Percentiles rank a stretch among this genome's conserved stretches.
Evolutionary conservation across 2,329 filamentous ascomycete genomes (phyloP).

Genomic region (Fusarium sp.): DNA sequence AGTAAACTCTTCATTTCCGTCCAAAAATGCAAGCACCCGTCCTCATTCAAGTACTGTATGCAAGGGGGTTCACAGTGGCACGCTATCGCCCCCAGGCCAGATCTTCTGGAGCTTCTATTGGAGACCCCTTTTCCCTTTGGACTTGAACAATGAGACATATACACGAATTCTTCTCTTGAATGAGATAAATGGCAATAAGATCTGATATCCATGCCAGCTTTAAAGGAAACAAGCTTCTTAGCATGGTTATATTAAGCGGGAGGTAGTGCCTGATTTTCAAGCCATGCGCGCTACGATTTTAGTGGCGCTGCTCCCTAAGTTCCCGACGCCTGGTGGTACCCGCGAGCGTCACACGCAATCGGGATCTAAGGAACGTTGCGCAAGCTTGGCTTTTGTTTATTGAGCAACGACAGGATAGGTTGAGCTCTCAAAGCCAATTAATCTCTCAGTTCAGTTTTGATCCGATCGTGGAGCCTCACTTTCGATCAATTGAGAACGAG

Average conservation of each 20-base stretch:
- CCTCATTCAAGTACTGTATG: not conserved
- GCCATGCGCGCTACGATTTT: not conserved
- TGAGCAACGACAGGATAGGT: too few species aligned
- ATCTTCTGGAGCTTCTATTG: too few species aligned
- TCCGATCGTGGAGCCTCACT: not conserved
- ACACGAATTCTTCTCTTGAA: too few species aligned
- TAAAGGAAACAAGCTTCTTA: not conserved
- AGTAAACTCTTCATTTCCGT: not conserved
- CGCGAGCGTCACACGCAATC: not conserved
- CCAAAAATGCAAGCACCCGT: not conserved
- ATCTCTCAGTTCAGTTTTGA: too few species aligned
- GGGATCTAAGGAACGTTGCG: not conserved
- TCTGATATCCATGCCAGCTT: not conserved
- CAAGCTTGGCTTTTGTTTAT: not conserved
- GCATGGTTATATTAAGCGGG: not conserved
- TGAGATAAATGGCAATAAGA: not conserved
- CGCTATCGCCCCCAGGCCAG: too few species aligned
- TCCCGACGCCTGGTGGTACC: not conserved
- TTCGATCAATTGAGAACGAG: not conserved
- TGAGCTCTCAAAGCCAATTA: too few species aligned
- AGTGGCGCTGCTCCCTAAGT: not conserved
- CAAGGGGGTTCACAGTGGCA: not conserved
- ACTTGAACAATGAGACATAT: too few species aligned
- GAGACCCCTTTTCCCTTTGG: too few species aligned
- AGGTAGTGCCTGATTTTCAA: not conserved